Conservation (phyloP, 257 asterid genomes). For the Forsythia suspensa region DNA sequence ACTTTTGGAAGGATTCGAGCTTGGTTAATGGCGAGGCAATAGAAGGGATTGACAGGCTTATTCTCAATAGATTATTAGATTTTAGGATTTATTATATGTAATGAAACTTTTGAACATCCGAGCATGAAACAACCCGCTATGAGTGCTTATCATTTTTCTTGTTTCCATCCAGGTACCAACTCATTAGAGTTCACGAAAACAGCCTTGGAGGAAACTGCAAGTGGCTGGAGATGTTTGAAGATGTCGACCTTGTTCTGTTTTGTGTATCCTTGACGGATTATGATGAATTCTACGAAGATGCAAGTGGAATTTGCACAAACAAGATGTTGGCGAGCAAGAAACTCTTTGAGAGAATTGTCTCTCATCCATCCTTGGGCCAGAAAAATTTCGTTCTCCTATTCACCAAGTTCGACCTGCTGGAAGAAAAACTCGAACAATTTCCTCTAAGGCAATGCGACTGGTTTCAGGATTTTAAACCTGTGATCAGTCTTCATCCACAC, state of each 20-base stretch:
- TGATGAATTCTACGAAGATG: constrained; percentile 54
- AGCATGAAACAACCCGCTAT: too few relatives aligned
- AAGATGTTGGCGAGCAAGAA: constrained; percentile 67
- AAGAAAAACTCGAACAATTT: constrained; percentile 52
- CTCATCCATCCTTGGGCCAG: constrained; percentile 51
- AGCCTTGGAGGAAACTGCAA: constrained; percentile 85
- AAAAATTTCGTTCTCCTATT: constrained; percentile 72
- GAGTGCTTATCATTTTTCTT: background rate
- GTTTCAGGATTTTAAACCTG: constrained; percentile 77
- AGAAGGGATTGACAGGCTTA: too few relatives aligned
- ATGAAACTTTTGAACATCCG: too few relatives aligned
- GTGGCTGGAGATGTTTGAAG: constrained; percentile 92
- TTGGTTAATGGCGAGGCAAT: background rate
- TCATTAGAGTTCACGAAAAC: constrained; percentile 63
- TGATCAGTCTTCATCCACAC: constrained; percentile 47
- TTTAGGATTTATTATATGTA: too few relatives aligned
- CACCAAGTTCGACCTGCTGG: constrained; percentile 79
- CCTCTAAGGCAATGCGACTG: constrained; percentile 78
- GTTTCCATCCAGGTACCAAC: constrained; percentile 64
- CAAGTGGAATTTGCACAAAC: constrained; percentile 56
- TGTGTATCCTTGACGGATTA: constrained; percentile 80
- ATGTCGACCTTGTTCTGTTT: constrained; percentile 62
- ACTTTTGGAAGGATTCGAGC: background rate
- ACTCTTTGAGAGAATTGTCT: constrained; percentile 55
- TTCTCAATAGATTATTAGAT: too few relatives aligned